Evolutionary conservation across 495 filamentous ascomycete genomes (phyloP).

Genomic region (Cairneyella variabilis): DNA sequence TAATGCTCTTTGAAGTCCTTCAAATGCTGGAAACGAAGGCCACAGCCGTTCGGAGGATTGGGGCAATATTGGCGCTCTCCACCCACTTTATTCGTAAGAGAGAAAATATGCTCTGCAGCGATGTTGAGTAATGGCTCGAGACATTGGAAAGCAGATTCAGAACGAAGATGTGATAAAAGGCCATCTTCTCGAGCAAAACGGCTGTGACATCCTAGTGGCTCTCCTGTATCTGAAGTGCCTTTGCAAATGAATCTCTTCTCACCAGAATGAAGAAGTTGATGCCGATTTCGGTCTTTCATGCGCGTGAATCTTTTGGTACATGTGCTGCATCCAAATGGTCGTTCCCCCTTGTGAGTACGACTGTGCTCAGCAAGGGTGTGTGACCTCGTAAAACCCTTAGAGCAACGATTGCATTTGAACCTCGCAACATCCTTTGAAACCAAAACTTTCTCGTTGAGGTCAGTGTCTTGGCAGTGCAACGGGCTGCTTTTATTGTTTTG

Average conservation of each 20-base stretch:
- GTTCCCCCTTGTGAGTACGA: not conserved
- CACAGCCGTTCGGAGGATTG: no score
- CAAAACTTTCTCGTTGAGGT: no score
- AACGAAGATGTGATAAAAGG: constrained; percentile 37
- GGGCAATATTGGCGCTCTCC: no score
- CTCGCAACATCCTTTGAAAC: no score
- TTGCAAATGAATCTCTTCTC: constrained; percentile 97
- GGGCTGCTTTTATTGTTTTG: no score
- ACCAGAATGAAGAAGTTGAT: constrained; percentile 61
- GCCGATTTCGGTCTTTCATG: constrained; percentile 1
- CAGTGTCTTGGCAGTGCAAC: no score
- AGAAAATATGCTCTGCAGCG: no score
- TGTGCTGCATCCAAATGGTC: not conserved
- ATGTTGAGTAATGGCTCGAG: no score
- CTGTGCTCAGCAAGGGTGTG: not conserved
- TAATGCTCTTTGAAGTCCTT: no score
- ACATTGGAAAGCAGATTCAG: no score
- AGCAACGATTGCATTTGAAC: not conserved
- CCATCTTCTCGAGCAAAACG: constrained; percentile 94
- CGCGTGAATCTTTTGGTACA: constrained; percentile 4
- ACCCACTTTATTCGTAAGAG: no score
- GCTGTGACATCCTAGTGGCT: constrained; percentile 86
- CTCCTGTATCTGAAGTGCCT: constrained; percentile 71
- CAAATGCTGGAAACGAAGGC: no score
- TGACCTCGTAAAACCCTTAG: constrained; percentile 1